Base-by-base conservation (phyloP, 2,329 filamentous ascomycete genomes). In the Diplodia mutila region DNA sequence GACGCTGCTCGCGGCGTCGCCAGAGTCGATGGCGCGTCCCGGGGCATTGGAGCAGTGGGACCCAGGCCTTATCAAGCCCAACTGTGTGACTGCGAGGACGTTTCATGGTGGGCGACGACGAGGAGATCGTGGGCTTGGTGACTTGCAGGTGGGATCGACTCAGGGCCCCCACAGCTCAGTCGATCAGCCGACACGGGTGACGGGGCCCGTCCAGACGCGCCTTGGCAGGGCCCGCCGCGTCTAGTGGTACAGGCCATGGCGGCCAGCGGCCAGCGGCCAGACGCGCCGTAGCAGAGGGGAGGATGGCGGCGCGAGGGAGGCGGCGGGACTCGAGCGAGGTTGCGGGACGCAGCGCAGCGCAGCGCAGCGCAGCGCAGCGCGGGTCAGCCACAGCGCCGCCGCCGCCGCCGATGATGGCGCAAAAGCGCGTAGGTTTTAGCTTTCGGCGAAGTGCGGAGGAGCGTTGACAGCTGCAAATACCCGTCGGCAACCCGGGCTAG, bases 191-290 rank as follows among this genome's bases (percentile, higher is more conserved):
- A 65, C 61, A 39, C 59, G 37, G 29, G 27, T 8, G 39, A 34
- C 29, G 34, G 34, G 34, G 34, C 34, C 11, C 34, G 34, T 37
- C 34, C 34, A 37, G 34, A 37, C 51, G 51, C 64, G 52, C 21
- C 65, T 57, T 67, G 65, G 65, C 65, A 67, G 54, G 65, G 65
- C 65, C 52, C 54, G n/a, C 12, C 32, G 53, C 54, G n/a, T n/a
- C n/a, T n/a, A n/a, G n/a, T n/a, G n/a, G n/a, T n/a, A n/a, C n/a
- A n/a, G n/a, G n/a, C n/a, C n/a, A n/a, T n/a, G n/a, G n/a, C n/a
- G 32, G 32, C n/a, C 34, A 54, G n/a, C 51, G 32, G 63, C 34
- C 32, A 23, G 51, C 9, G 42, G 25, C 57, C 51, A 55, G 63
- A 57, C 63, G 63, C 63, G n/a, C n/a, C n/a, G n/a, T n/a, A n/a